phyloP scores from a whole-genome alignment of 2,329 filamentous ascomycete genomes.

The Monilinia fructicola region DNA sequence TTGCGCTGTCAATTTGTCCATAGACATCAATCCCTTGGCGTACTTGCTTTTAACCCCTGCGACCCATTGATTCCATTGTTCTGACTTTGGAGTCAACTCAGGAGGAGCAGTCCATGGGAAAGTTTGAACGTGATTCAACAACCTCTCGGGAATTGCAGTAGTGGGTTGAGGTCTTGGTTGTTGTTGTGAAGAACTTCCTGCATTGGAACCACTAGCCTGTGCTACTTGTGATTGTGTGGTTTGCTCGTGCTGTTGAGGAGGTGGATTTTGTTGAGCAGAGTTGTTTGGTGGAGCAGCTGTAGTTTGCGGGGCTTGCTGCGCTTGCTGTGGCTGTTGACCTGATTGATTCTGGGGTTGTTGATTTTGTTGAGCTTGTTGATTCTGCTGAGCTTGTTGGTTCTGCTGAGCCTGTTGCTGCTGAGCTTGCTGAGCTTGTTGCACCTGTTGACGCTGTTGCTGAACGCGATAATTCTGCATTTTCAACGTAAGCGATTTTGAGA shows the following conservation, averaged over 20 bases:
- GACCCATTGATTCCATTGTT: slow-evolving; percentile 50
- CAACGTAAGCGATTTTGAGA: slow-evolving; percentile 55
- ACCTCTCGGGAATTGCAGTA: slow-evolving; percentile 33
- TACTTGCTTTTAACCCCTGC: slow-evolving; percentile 51
- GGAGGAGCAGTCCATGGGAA: slow-evolving; percentile 50
- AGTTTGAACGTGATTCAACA: slow-evolving; percentile 50
- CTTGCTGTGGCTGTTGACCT: slow-evolving; percentile 27
- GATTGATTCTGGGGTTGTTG: too few species aligned
- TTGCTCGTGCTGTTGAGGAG: slow-evolving; percentile 23
- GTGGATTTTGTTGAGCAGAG: slow-evolving; percentile 3
- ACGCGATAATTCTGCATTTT: slow-evolving; percentile 12
- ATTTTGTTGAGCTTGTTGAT: slow-evolving; percentile 28
- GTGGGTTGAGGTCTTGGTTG: slow-evolving; percentile 17
- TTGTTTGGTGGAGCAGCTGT: slow-evolving; percentile 5
- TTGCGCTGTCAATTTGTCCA: slow-evolving; percentile 49
- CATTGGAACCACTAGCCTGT: slow-evolving; percentile 25
- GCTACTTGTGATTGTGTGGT: slow-evolving; percentile 26
- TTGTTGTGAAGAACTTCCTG: slow-evolving; percentile 25
- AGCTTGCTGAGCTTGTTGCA: slow-evolving; percentile 42
- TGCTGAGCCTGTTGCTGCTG: slow-evolving; percentile 27
- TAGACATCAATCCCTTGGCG: slow-evolving; percentile 49
- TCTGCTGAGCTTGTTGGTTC: background rate
- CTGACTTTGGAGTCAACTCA: slow-evolving; percentile 45
- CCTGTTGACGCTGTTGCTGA: slow-evolving; percentile 28
- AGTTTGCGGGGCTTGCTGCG: slow-evolving; percentile 26